These are phyloP conservation scores for Antitrichia curtipendula DNA, from an alignment of 225 moss, liverwort and hornwort genomes.

Conservation along the genomic window DNA sequence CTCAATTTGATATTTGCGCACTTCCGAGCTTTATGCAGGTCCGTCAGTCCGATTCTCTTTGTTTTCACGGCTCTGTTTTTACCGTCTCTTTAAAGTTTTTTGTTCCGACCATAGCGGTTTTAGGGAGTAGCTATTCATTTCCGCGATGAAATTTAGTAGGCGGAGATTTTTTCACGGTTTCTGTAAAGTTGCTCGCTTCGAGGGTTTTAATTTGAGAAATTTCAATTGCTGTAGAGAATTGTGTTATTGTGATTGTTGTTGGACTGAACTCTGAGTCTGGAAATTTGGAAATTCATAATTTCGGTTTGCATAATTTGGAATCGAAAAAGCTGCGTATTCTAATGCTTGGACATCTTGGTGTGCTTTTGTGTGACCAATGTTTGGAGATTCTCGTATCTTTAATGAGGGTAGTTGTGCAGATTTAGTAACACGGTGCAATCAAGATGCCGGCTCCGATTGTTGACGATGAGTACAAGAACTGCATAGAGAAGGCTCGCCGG, in stretches of 20 bases:
- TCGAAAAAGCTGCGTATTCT: neutral
- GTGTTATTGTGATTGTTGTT: neutral
- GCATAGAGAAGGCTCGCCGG: slow-evolving; percentile 81
- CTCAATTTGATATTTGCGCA: neutral
- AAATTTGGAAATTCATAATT: neutral
- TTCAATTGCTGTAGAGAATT: neutral
- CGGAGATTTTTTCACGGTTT: neutral
- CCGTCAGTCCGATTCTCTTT: neutral
- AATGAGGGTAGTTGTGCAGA: neutral
- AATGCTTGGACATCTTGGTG: neutral
- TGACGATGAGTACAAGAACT: slow-evolving; percentile 72
- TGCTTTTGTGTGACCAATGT: neutral
- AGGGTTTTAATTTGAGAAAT: neutral
- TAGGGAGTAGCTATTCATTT: neutral
- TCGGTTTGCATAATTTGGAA: neutral
- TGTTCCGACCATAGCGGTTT: neutral
- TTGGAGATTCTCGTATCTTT: neutral
- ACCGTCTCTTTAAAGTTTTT: neutral
- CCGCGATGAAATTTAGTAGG: neutral
- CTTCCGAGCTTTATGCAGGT: neutral
- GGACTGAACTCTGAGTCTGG: neutral
- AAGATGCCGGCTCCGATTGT: slow-evolving; percentile 94
- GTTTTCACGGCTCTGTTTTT: neutral
- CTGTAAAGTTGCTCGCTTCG: neutral
- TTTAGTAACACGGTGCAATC: neutral